Evolutionary conservation across 495 filamentous ascomycete genomes (phyloP).

Genomic region (Aspergillus bridgeri): DNA sequence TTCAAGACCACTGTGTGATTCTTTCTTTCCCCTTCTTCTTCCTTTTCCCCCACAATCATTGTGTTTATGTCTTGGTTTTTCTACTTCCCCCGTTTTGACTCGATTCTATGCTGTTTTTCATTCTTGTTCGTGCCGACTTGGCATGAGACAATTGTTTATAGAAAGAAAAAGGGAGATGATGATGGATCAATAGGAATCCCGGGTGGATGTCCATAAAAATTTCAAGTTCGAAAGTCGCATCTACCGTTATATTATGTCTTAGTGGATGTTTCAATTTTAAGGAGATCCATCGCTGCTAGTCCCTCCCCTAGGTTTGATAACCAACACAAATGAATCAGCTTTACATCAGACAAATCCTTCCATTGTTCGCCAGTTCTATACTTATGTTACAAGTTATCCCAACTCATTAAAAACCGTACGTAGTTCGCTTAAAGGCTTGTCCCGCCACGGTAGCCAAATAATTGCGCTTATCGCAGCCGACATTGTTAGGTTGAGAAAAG

Average conservation of each 20-base stretch:
- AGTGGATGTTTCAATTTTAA: neutral
- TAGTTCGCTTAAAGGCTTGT: neutral
- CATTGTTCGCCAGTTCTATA: slow-evolving; percentile 1
- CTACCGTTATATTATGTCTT: neutral
- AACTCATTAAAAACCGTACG: neutral
- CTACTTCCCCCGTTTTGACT: too few species aligned
- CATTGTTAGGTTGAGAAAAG: neutral
- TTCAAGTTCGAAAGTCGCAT: neutral
- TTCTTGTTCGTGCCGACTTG: neutral
- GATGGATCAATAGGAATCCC: neutral
- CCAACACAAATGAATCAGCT: neutral
- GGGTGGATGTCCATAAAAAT: neutral
- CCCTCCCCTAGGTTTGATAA: neutral
- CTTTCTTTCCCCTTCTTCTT: neutral
- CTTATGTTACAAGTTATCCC: slow-evolving; percentile 9
- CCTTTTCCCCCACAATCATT: neutral
- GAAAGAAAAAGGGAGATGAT: neutral
- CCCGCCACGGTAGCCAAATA: neutral
- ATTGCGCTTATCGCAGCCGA: neutral
- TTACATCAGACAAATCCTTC: neutral
- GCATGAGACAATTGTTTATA: neutral
- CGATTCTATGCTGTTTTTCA: neutral
- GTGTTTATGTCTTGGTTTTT: too few species aligned
- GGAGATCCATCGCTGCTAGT: neutral
- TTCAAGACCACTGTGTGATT: neutral